Percentiles rank a stretch among this genome's conserved stretches.
Evolutionary conservation across 108 stramenopile species (phyloP).

Genomic region (Aureococcus anophagefferens): DNA sequence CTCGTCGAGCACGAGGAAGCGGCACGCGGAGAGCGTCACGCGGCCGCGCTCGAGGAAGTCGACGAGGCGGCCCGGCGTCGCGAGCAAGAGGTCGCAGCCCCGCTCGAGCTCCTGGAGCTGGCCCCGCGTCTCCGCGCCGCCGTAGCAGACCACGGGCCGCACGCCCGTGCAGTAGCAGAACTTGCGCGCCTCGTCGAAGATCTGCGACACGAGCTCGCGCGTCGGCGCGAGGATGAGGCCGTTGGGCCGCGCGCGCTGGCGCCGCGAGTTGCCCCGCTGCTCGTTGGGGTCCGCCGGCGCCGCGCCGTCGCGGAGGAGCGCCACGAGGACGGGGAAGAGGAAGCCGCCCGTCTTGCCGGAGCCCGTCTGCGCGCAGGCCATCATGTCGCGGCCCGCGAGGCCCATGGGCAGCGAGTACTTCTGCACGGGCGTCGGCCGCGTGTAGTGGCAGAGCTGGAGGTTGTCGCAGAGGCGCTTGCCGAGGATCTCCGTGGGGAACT

Average conservation of each 20-base stretch:
- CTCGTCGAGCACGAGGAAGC: constrained; percentile 55
- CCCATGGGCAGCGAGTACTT: constrained; percentile 95
- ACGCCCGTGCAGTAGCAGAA: constrained; percentile 93
- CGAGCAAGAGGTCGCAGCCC: constrained; percentile 69
- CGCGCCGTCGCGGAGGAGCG: constrained; percentile 70
- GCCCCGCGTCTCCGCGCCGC: constrained; percentile 86
- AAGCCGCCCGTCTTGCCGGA: constrained; percentile 95
- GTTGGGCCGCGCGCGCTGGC: constrained; percentile 51
- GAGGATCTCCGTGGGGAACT: constrained; percentile 70
- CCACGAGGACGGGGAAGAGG: constrained; percentile 88
- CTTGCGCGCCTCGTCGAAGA: constrained; percentile 88
- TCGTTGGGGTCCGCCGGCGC: constrained; percentile 44
- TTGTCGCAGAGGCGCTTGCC: constrained; percentile 77
- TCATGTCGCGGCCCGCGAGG: constrained; percentile 71
- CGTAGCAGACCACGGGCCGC: constrained; percentile 82
- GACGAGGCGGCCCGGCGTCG: constrained; percentile 87
- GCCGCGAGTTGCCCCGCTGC: background rate
- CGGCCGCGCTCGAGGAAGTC: constrained; percentile 66
- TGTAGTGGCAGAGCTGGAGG: constrained; percentile 81
- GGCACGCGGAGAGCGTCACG: constrained; percentile 26
- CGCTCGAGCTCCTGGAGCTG: constrained; percentile 45
- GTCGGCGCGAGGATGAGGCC: constrained; percentile 90
- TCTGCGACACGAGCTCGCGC: constrained; percentile 93
- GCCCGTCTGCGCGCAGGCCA: constrained; percentile 94
- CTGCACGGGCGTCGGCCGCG: constrained; percentile 93